Percentiles rank a stretch among this genome's conserved stretches.
Evolutionary conservation across 306 rosid species (phyloP).

Genomic region (Acacia crassicarpa): DNA sequence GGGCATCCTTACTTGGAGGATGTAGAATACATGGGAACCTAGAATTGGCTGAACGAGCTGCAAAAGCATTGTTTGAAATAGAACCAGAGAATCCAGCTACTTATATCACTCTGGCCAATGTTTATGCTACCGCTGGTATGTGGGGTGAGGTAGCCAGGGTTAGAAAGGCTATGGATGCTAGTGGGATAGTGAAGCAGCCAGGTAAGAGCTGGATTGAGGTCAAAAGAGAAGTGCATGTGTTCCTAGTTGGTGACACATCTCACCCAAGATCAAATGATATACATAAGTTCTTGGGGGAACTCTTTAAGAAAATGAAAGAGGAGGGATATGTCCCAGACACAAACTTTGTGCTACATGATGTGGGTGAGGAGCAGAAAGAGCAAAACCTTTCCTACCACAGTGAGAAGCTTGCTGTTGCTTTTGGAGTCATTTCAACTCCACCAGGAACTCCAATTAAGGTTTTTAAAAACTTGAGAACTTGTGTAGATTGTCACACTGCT

Average conservation of each 20-base stretch:
- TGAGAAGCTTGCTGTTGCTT: slow-evolving; percentile 70
- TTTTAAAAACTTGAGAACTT: slow-evolving; percentile 68
- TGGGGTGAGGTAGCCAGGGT: slow-evolving; percentile 58
- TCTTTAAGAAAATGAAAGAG: slow-evolving; percentile 60
- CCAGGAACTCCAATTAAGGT: slow-evolving; percentile 57
- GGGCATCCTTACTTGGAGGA: slow-evolving; percentile 76
- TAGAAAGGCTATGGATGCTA: slow-evolving; percentile 53
- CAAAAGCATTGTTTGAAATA: slow-evolving; percentile 61
- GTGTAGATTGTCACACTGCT: slow-evolving; percentile 68
- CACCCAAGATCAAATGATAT: slow-evolving; percentile 62
- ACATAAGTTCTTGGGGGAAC: slow-evolving; percentile 43
- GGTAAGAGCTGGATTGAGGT: slow-evolving; percentile 77
- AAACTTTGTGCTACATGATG: slow-evolving; percentile 65
- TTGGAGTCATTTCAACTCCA: slow-evolving; percentile 70
- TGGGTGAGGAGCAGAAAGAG: slow-evolving; percentile 69
- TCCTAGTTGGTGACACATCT: slow-evolving; percentile 59
- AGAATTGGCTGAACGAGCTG: slow-evolving; percentile 55
- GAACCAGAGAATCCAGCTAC: slow-evolving; percentile 77
- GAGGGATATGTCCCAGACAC: slow-evolving; percentile 74
- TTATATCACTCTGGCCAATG: slow-evolving; percentile 62
- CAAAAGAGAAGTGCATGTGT: slow-evolving; percentile 56
- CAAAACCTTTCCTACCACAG: slow-evolving; percentile 67
- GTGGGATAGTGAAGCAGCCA: slow-evolving; percentile 53
- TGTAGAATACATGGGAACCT: slow-evolving; percentile 72
- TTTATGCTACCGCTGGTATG: slow-evolving; percentile 63